Conservation (phyloP, 768 basidiomycete genomes). For the Suillus subluteus region DNA sequence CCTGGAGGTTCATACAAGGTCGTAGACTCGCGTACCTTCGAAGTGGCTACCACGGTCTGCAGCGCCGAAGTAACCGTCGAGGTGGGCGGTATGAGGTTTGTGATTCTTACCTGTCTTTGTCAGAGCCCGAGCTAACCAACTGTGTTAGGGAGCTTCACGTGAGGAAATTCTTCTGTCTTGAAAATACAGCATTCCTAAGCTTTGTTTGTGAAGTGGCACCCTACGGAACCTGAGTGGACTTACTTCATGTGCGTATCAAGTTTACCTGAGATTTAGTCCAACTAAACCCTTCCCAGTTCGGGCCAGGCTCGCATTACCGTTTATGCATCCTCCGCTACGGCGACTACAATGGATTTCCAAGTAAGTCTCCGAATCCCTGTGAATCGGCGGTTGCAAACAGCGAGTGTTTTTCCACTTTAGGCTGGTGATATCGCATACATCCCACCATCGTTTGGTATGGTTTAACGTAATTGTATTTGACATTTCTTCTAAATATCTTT, state of each 20-base stretch:
- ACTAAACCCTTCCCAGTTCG: conserved; percentile 26
- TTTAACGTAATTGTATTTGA: conserved; percentile 1
- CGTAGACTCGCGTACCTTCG: conserved; percentile 59
- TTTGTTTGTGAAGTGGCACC: conserved; percentile 46
- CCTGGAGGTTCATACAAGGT: conserved; percentile 64
- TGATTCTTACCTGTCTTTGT: background rate
- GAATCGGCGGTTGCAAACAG: background rate
- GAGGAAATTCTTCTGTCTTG: conserved; percentile 21
- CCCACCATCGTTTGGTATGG: conserved; percentile 28
- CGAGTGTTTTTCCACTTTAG: conserved; percentile 25
- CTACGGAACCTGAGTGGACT: conserved; percentile 53
- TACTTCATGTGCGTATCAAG: conserved; percentile 38
- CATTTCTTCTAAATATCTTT: background rate
- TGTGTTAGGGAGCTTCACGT: conserved; percentile 48
- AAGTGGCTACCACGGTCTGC: conserved; percentile 53
- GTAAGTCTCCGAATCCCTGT: conserved; percentile 20
- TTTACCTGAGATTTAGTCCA: background rate
- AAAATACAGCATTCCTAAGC: background rate
- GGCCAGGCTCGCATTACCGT: conserved; percentile 46
- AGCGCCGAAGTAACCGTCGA: conserved; percentile 62
- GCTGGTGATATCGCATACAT: conserved; percentile 32
- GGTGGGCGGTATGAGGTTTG: conserved; percentile 61
- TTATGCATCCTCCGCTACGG: conserved; percentile 44
- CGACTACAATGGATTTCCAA: conserved; percentile 51
- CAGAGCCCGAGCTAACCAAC: background rate